These are phyloP conservation scores for Trichophyton benhamiae DNA, from an alignment of 2,329 filamentous ascomycete genomes.

Conservation along the genomic window DNA sequence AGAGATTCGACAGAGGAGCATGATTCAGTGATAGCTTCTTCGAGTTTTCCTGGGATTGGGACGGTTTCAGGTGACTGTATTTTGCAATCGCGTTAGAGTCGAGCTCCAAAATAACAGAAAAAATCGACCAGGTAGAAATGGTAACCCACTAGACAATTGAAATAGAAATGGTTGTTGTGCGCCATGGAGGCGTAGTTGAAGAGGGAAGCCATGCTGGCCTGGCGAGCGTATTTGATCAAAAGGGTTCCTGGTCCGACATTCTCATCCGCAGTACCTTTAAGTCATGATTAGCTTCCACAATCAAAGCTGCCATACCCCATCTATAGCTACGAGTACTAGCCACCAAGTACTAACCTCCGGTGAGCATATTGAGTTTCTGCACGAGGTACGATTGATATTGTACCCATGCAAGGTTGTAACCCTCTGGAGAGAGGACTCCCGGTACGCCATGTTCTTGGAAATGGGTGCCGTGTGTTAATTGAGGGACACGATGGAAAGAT, in stretches of 20 bases:
- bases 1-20: constrained; percentile 80
- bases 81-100: not conserved
- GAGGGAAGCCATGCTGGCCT: constrained; percentile 60
- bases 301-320: not conserved
- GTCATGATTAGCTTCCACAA: not conserved
- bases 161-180: constrained; percentile 64
- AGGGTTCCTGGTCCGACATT: constrained; percentile 53
- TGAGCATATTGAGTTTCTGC: constrained; percentile 62
- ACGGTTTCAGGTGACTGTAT: constrained; percentile 31
- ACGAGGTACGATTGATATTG: constrained; percentile 66
- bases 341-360: constrained; percentile 45
- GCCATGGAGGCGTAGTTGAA: constrained; percentile 98
- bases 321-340: not conserved
- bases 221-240: constrained; percentile 62
- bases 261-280: constrained; percentile 51
- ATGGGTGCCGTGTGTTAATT: constrained; percentile 35
- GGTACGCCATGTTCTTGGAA: constrained; percentile 47
- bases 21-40: constrained; percentile 49
- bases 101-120: not conserved
- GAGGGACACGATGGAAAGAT: constrained; percentile 36
- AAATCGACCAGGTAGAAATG: constrained; percentile 24
- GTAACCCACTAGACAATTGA: constrained; percentile 35
- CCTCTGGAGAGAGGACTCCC: constrained; percentile 56
- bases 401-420: constrained; percentile 66
- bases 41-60: constrained; percentile 46